These are phyloP conservation scores for Microascus cirrosus DNA, from an alignment of 2,329 filamentous ascomycete species.

Conservation along the genomic window DNA sequence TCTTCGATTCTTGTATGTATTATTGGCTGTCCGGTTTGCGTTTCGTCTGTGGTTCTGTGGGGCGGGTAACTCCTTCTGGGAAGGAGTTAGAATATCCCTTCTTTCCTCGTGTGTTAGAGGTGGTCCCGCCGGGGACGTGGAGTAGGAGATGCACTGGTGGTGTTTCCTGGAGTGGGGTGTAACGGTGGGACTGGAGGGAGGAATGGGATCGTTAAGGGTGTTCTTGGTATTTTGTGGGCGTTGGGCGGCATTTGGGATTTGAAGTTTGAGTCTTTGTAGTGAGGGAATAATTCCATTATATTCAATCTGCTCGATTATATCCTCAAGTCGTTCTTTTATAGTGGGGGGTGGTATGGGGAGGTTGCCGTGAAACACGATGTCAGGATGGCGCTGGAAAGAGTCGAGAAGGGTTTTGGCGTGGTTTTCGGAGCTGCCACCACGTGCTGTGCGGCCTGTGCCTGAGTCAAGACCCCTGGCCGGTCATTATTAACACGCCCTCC, in stretches of 20 bases:
- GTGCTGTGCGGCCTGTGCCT: too few relatives aligned
- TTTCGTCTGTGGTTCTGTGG: background rate
- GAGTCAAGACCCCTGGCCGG: too few relatives aligned
- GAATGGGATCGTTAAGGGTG: background rate
- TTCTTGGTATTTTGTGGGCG: background rate
- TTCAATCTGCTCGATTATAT: background rate
- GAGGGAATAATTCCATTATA: background rate
- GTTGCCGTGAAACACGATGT: too few relatives aligned
- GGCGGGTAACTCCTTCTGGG: background rate
- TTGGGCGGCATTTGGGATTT: background rate
- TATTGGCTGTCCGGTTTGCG: background rate
- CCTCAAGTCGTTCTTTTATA: too few relatives aligned
- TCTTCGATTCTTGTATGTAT: background rate
- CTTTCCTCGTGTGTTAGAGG: background rate
- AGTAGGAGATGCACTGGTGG: background rate
- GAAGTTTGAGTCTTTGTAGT: background rate
- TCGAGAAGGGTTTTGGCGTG: too few relatives aligned
- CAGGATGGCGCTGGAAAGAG: too few relatives aligned
- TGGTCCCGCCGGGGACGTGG: background rate
- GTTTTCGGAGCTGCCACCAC: too few relatives aligned
- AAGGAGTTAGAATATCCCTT: background rate
- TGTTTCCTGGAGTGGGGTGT: conserved; percentile 2
- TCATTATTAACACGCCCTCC: too few relatives aligned
- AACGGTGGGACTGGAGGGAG: background rate
- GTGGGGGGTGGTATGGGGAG: too few relatives aligned